Percentiles rank a stretch among this genome's conserved stretches.
Evolutionary conservation across 306 rosid species (phyloP).

Genomic region (Begonia loranthoides): DNA sequence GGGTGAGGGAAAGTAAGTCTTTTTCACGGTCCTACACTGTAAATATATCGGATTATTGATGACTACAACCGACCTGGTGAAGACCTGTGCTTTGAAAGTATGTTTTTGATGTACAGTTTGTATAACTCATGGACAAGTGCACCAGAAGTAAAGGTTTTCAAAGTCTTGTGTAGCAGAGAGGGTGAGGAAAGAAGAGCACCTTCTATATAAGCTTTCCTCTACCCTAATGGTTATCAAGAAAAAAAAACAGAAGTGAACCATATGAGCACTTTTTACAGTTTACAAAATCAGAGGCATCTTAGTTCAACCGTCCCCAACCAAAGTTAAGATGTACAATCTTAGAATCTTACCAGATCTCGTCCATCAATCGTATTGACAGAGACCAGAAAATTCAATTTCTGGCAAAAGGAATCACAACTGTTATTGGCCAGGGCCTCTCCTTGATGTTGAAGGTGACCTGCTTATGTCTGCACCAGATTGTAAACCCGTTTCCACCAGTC

Average conservation of each 20-base stretch:
- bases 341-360: constrained; percentile 47
- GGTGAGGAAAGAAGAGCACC: constrained; percentile 14
- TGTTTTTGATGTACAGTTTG: not conserved
- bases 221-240: constrained; percentile 61
- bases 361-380: constrained; percentile 20
- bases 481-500: constrained; percentile 33
- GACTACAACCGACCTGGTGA: constrained; percentile 75
- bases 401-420: constrained; percentile 22
- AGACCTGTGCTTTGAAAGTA: constrained; percentile 42
- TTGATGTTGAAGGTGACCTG: constrained; percentile 43
- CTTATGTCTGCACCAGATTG: constrained; percentile 26
- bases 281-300: constrained; percentile 51
- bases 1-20: constrained; percentile 74
- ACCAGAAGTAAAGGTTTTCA: not conserved
- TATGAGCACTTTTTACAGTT: constrained; percentile 31
- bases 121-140: not conserved
- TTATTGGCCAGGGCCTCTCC: constrained; percentile 40
- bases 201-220: constrained; percentile 18
- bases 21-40: constrained; percentile 89
- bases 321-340: constrained; percentile 69
- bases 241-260: constrained; percentile 57
- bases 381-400: constrained; percentile 22
- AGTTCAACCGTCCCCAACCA: constrained; percentile 37
- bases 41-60: constrained; percentile 65
- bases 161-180: constrained; percentile 1